Evolutionary conservation across 306 rosid species (phyloP), one percentile per base, ranked within the genome.

Genomic region (Albizia julibrissin): DNA sequence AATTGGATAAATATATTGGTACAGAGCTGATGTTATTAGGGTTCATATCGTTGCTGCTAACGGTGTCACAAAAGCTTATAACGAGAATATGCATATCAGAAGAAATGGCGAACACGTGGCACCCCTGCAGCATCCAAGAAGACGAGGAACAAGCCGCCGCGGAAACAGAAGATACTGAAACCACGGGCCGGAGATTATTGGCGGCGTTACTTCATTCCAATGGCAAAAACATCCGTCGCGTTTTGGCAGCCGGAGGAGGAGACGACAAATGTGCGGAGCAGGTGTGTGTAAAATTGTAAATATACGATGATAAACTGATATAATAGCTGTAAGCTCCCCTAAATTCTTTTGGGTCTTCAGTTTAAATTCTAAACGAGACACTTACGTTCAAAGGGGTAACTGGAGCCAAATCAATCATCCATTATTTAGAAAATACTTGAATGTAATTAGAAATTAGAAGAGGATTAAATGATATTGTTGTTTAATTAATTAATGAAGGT

Each of bases 1-100:
- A 47, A 47, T 12, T 29, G 34, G 69, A 65, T 31, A 15, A 31
- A n/a, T n/a, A 27, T 13, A 2, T 12, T 27, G 47, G 50, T 85
- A 80, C 21, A 91, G 95, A 91, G 91, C 90, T 91, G 34, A 91
- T 91, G 95, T 69, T 91, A 39, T 21, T 91, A 87, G 95, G 95
- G 59, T 91, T 91, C 77, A 89, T 91, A 73, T 91, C 95, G 18
- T 70, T 91, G 89, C 88, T 91, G 14, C 86, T 91, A 4, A 91
- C 95, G 18, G 91, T 89, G 18, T 84, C 87, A 83, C 93, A 89
- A 78, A 50, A 77, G 14, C 56, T 56, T 5, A 91, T 91, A 22
- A 79, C 95, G 6, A 85, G 75, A 10, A 85, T 88, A 10, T 91
- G 95, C 69, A 74, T 91, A 59, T 73, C 95, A 0, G 0, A 77